Percentiles rank a stretch among this genome's conserved stretches.
Evolutionary conservation across 768 basidiomycete genomes (phyloP).

Genomic region (Termitomyces sp.): DNA sequence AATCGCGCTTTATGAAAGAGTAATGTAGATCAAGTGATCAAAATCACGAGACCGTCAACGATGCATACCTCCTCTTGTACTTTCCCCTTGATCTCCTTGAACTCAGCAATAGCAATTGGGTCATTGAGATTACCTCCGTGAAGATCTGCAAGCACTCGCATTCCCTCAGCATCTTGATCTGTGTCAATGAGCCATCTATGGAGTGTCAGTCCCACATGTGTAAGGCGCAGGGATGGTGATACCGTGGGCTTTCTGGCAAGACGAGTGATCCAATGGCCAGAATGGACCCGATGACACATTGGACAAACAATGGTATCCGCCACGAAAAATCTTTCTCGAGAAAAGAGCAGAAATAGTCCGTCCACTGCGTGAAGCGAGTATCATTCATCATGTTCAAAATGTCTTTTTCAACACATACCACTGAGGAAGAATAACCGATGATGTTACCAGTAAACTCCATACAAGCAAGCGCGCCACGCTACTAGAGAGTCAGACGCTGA

Average conservation of each 20-base stretch:
- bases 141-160: constrained; percentile 82
- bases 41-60: not conserved
- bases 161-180: constrained; percentile 76
- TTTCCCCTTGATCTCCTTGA: constrained; percentile 81
- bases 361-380: constrained; percentile 55
- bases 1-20: constrained; percentile 48
- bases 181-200: constrained; percentile 85
- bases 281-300: constrained; percentile 80
- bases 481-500: not conserved
- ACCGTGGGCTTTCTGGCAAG: constrained; percentile 90
- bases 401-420: constrained; percentile 45
- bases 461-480: constrained; percentile 89
- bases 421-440: constrained; percentile 83
- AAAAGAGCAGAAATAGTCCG: constrained; percentile 90
- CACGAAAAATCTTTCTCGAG: constrained; percentile 84
- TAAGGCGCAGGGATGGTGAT: constrained; percentile 12
- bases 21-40: not conserved
- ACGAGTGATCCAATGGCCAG: constrained; percentile 74
- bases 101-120: constrained; percentile 71
- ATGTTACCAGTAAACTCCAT: constrained; percentile 96
- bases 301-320: constrained; percentile 85
- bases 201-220: not conserved
- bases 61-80: constrained; percentile 59
- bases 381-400: not conserved
- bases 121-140: constrained; percentile 78